Conservation (phyloP, 176 grass and related monocot species). For the Metroxylon sagu region DNA sequence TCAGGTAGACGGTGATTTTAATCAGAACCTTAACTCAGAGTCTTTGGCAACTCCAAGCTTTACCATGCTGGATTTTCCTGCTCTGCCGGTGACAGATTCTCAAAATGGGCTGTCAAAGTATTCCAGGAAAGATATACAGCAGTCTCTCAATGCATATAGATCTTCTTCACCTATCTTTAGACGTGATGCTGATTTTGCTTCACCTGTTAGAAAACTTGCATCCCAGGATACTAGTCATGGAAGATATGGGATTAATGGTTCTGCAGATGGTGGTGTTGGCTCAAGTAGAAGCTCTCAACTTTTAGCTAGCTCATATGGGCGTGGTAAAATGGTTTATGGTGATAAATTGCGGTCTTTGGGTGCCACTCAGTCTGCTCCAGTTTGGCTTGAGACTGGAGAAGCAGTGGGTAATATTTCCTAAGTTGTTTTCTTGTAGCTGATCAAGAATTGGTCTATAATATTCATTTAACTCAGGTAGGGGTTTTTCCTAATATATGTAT, state of each 20-base stretch:
- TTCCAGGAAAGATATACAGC: slow-evolving; percentile 36
- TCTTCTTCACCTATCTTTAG: slow-evolving; percentile 39
- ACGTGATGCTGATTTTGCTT: slow-evolving; percentile 52
- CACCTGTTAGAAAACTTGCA: slow-evolving; percentile 45
- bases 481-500: not conserved
- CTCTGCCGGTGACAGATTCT: slow-evolving; percentile 36
- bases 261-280: slow-evolving; percentile 46
- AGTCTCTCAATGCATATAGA: slow-evolving; percentile 32
- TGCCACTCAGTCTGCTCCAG: slow-evolving; percentile 13
- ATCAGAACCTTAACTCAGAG: slow-evolving; percentile 58
- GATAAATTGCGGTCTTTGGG: slow-evolving; percentile 24
- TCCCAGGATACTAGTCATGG: slow-evolving; percentile 45
- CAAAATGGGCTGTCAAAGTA: slow-evolving; percentile 54
- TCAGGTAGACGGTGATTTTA: slow-evolving; percentile 50
- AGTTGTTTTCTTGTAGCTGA: not conserved
- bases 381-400: slow-evolving; percentile 69
- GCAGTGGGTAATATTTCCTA: slow-evolving; percentile 50
- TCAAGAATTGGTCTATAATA: too few relatives aligned
- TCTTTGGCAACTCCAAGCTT: slow-evolving; percentile 59
- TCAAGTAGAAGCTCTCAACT: slow-evolving; percentile 73
- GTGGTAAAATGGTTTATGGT: slow-evolving; percentile 39
- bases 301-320: slow-evolving; percentile 41
- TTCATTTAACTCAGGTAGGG: too few relatives aligned
- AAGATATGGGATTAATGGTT: slow-evolving; percentile 45
- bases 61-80: slow-evolving; percentile 26